Base-by-base conservation (phyloP, 1,139 yeast species). In the Sugiyamaella japonica region DNA sequence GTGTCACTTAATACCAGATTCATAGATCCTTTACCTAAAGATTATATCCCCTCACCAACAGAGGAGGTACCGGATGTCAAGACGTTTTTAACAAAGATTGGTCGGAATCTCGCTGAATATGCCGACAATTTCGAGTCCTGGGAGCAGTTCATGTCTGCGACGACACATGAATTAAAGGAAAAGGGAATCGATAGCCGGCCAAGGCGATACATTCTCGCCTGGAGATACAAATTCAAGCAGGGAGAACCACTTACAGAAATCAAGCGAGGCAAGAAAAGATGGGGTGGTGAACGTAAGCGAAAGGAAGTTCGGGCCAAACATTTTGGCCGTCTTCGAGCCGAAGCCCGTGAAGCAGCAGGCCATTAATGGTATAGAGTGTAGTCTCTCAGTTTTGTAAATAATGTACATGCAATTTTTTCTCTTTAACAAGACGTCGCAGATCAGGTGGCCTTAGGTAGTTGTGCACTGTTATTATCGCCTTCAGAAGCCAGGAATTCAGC, bases 251-350 rank as follows among this genome's bases (percentile, higher is more conserved):
- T 86, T 56, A 66, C 75, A 60, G 89, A 83, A 66, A 79, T 82
- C 62, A 80, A 80, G 64, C 71, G 77, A 62, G 90, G 95, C 13
- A 80, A 76, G 73, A 91, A 90, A 80, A 70, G 76, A 25, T 84
- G 84, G 80, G 97, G 97, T 39, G 97, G 97, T 67, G 97, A 90
- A 72, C 81, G 97, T 70, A 86, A 85, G 64, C 79, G 86, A 58
- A 82, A 79, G 66, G 84, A 86, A 44, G 83, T 81, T 52, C 72
- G 79, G 56, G 96, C 96, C 16, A 84, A 83, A 70, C 78, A 82
- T 75, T 75, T 76, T 53, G 87, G 67, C 17, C 57, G 63, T 29
- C 54, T 54, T 40, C 57, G 61, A 40, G 64, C 66, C 2, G 66
- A 63, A 41, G 57, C 47, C 31, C 40, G 47, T 5, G 41, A 39